These are phyloP conservation scores for Tremellales sp. DNA, from an alignment of 1,284 basidiomycete genomes.

Conservation along the genomic window DNA sequence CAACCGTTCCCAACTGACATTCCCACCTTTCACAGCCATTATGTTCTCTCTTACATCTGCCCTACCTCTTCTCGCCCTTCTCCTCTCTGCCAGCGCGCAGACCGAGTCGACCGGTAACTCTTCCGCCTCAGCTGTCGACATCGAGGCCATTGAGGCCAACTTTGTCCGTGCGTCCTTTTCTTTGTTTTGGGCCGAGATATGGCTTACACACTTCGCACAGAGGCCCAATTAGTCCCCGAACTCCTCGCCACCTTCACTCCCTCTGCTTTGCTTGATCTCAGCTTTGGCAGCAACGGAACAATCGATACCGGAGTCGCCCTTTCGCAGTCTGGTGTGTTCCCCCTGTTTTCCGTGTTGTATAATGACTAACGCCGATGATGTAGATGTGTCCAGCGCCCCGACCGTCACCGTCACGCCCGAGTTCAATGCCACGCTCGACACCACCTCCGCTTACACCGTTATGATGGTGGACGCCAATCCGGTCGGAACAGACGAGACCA, in stretches of 20 bases:
- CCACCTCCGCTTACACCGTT: slow-evolving; percentile 44
- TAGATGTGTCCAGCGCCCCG: slow-evolving; percentile 28
- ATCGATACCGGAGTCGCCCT: slow-evolving; percentile 61
- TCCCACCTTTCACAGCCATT: slow-evolving; percentile 6
- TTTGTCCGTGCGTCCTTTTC: slow-evolving; percentile 30
- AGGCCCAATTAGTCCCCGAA: slow-evolving; percentile 58
- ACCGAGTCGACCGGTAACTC: slow-evolving; percentile 7
- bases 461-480: slow-evolving; percentile 66
- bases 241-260: slow-evolving; percentile 59
- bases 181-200: not conserved
- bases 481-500: slow-evolving; percentile 57
- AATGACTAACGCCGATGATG: not conserved
- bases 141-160: slow-evolving; percentile 38
- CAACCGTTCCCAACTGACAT: no score
- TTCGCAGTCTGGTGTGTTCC: slow-evolving; percentile 50
- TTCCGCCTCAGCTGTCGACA: slow-evolving; percentile 22
- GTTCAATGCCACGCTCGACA: slow-evolving; percentile 14
- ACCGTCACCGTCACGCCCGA: slow-evolving; percentile 22
- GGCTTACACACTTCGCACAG: slow-evolving; percentile 12
- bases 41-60: slow-evolving; percentile 20
- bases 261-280: slow-evolving; percentile 54
- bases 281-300: slow-evolving; percentile 51
- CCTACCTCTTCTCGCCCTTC: slow-evolving; percentile 17
- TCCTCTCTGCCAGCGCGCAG: slow-evolving; percentile 18
- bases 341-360: not conserved